Evolutionary conservation across 1,284 basidiomycete species (phyloP).

Genomic region (Cryptococcus hybrid): DNA sequence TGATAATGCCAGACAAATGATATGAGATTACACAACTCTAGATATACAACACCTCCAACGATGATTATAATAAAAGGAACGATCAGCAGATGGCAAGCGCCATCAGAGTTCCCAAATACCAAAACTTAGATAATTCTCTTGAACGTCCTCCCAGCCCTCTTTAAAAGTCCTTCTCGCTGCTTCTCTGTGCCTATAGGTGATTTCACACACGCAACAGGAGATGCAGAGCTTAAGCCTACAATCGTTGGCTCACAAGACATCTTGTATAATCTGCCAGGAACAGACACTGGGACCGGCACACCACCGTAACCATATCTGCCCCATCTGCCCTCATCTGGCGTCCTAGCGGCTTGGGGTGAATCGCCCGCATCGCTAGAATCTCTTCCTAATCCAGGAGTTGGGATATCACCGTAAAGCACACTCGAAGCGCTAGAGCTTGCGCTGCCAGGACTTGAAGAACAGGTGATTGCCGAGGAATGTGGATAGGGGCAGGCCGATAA

Average conservation of each 20-base stretch:
- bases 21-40: neutral
- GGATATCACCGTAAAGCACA: slow-evolving; percentile 31
- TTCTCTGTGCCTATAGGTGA: neutral
- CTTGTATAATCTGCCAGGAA: too few species aligned
- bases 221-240: neutral
- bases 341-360: slow-evolving; percentile 17
- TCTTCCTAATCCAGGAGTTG: slow-evolving; percentile 32
- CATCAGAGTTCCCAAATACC: neutral
- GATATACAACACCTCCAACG: neutral
- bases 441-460: neutral
- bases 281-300: neutral
- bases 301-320: neutral
- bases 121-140: neutral
- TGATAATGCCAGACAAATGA: neutral
- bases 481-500: slow-evolving; percentile 6
- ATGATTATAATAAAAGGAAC: neutral
- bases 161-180: neutral
- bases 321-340: slow-evolving; percentile 13
- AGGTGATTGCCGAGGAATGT: neutral
- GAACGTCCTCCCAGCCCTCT: neutral
- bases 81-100: too few species aligned
- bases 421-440: slow-evolving; percentile 3
- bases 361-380: slow-evolving; percentile 24
- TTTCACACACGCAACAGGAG: neutral
- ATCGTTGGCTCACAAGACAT: neutral